phyloP scores from a whole-genome alignment of 345 rosid genomes.

The Schrenkiella parvula region DNA sequence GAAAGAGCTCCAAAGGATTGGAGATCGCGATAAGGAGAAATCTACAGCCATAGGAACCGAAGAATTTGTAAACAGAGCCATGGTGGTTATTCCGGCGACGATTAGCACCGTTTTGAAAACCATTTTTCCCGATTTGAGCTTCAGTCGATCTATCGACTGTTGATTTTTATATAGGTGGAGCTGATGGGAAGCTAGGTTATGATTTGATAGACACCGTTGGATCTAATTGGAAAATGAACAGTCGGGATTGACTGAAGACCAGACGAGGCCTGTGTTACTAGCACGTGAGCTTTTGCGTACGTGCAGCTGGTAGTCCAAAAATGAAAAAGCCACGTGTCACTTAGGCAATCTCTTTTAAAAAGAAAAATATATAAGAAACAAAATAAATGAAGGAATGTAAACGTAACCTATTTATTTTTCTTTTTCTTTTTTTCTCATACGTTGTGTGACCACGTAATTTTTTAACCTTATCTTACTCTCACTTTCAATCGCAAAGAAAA shows the following conservation, averaged over 20 bases:
- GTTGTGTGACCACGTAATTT: neutral
- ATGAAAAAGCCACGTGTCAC: neutral
- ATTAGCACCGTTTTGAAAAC: conserved; percentile 37
- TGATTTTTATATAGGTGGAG: conserved; percentile 28
- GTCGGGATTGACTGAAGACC: neutral
- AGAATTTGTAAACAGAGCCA: conserved; percentile 33
- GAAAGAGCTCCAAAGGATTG: conserved; percentile 39
- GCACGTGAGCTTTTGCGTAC: neutral
- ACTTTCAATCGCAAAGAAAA: neutral
- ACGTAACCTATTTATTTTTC: neutral
- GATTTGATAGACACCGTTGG: conserved; percentile 15
- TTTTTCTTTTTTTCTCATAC: neutral
- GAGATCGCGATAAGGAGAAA: conserved; percentile 36
- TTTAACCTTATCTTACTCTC: neutral
- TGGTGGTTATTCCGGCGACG: conserved; percentile 33
- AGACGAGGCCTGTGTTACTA: neutral
- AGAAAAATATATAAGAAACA: neutral
- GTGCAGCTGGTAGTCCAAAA: neutral
- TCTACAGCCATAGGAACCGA: conserved; percentile 38
- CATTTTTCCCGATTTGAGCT: conserved; percentile 22
- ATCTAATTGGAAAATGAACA: neutral
- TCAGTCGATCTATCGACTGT: neutral
- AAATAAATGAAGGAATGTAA: neutral
- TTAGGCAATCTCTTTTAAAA: too few relatives aligned
- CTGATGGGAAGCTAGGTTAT: neutral